Percentiles rank a stretch among this genome's conserved stretches.
Evolutionary conservation across 1,284 basidiomycete species (phyloP).

Genomic region (Boletus albobrunnescens): DNA sequence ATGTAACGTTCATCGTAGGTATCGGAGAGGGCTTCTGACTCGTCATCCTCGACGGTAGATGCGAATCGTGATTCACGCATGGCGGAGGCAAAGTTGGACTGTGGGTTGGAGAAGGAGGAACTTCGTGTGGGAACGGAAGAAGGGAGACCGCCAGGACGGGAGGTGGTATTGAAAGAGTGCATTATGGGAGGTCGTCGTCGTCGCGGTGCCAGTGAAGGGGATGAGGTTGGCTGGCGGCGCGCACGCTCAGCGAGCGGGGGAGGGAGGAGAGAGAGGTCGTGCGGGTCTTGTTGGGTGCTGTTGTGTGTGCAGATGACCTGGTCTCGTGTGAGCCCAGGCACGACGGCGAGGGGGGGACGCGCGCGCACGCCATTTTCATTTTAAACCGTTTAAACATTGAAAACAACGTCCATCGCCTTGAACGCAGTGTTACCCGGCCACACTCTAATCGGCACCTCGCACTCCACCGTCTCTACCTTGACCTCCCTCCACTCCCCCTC

Average conservation of each 20-base stretch:
- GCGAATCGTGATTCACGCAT: conserved; percentile 63
- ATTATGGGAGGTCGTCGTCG: conserved; percentile 19
- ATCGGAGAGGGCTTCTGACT: conserved; percentile 55
- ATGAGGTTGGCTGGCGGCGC: background rate
- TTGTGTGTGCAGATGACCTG: too few relatives aligned
- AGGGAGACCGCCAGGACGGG: conserved; percentile 29
- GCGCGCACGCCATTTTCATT: too few relatives aligned
- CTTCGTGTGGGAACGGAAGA: conserved; percentile 54
- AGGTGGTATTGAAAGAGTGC: conserved; percentile 37
- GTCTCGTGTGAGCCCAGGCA: too few relatives aligned
- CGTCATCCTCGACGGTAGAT: conserved; percentile 72
- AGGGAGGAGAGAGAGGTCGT: too few relatives aligned
- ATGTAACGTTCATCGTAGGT: conserved; percentile 53
- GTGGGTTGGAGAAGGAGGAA: conserved; percentile 61
- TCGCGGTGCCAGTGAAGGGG: background rate
- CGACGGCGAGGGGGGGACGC: too few relatives aligned
- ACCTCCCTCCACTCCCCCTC: conserved; percentile 64
- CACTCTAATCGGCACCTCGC: conserved; percentile 84
- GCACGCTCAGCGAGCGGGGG: background rate
- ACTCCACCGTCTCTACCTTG: conserved; percentile 80
- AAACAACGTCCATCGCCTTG: conserved; percentile 72
- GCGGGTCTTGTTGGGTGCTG: too few relatives aligned
- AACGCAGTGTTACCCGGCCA: conserved; percentile 89
- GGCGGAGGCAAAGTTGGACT: conserved; percentile 52
- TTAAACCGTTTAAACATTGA: conserved; percentile 52